Conservation (phyloP, 169 alveolate genomes). For the Miamiensis avidus region DNA sequence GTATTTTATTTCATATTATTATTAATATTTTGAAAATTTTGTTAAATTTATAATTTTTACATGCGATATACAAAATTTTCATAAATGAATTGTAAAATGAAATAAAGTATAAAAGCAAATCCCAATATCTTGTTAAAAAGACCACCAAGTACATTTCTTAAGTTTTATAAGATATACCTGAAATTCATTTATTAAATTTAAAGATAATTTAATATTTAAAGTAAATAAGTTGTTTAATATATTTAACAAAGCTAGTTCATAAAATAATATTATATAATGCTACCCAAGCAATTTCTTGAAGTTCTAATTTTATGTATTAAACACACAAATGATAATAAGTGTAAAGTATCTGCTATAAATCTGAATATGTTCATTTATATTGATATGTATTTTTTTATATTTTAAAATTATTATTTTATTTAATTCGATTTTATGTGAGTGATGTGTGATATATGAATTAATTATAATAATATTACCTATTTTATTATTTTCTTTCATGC, state of each 20-base stretch:
- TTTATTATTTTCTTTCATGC: too few relatives aligned
- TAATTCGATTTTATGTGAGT: too few relatives aligned
- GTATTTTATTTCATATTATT: not conserved
- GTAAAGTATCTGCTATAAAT: not conserved
- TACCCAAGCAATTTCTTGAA: not conserved
- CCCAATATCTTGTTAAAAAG: constrained; percentile 66
- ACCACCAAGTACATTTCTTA: constrained; percentile 76
- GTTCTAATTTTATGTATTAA: not conserved
- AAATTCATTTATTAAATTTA: not conserved
- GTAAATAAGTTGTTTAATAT: not conserved
- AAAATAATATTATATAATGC: too few relatives aligned
- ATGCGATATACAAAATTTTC: constrained; percentile 57
- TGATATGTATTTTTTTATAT: not conserved
- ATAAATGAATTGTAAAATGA: constrained; percentile 62
- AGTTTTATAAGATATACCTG: constrained; percentile 73
- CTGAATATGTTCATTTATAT: not conserved
- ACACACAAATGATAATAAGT: not conserved
- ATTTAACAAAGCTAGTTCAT: not conserved
- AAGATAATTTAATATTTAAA: not conserved
- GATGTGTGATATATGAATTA: too few relatives aligned
- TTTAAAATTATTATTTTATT: too few relatives aligned
- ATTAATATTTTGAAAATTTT: too few relatives aligned
- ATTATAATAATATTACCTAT: too few relatives aligned
- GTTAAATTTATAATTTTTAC: not conserved
- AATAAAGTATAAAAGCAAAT: constrained; percentile 66